Base-by-base conservation (phyloP, 2,329 filamentous ascomycete species). In the Pyrenophora teres region DNA sequence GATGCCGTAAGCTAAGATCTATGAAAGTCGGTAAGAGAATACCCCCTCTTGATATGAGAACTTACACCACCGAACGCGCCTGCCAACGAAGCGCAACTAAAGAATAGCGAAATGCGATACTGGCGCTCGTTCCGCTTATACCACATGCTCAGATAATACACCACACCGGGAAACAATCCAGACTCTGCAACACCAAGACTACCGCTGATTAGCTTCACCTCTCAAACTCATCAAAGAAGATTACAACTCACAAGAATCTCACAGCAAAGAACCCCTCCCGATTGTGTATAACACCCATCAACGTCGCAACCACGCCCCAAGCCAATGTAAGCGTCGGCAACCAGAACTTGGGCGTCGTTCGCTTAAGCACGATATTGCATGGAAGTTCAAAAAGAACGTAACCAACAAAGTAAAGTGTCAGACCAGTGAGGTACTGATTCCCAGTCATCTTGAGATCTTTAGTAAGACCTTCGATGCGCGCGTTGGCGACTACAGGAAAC, bases 401-500 rank as follows among this genome's bases (percentile, higher is more conserved):
- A 4, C 75, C 76, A 49, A 80, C 74, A 63, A 89, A 89, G 68
- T 87, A 89, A 0, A 89, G 68, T 0, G 86, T 88, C 35, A 89
- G 65, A 1, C 84, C 84, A 0, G 82, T 86, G 1, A 88, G 75
- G 50, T 89, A 89, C 59, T 87, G 78, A 49, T 74, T 71, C 0
- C 70, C 71, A 1, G 71, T 73, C 67, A 76, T 71, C 0, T 57
- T 16, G 4, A 72, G 45, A 37, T 72, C 67, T 9, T 43, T 56
- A 0, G 59, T 68, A 1, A 75, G 60, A 5, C 73, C 71, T 48
- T 75, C 71, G 27, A 78, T 68, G 19, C 72, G 69, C 38, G 69
- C 77, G 78, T 84, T 87, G 23, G 64, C 68, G 51, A 74, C 67
- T 71, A 40, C 0, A 8, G 16, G 1, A 2, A 9, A 21, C 2